phyloP scores from a whole-genome alignment of 495 filamentous ascomycete genomes.

The Penicillium waksmanii region DNA sequence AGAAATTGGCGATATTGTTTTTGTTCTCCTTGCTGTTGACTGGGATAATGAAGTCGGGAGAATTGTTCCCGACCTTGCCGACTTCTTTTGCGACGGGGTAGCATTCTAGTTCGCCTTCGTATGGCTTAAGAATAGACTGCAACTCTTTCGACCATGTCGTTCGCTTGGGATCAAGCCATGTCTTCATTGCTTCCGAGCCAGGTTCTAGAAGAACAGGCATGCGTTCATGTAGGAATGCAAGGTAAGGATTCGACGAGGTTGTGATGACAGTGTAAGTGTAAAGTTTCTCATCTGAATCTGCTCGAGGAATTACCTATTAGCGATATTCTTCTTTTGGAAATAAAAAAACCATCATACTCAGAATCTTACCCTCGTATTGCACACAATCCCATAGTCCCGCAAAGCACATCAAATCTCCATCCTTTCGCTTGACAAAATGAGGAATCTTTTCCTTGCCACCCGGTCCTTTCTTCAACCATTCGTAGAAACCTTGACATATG shows the following conservation, averaged over 20 bases:
- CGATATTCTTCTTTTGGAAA: neutral
- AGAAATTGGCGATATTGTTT: constrained; percentile 91
- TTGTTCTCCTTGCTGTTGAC: constrained; percentile 84
- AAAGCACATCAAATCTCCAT: constrained; percentile 83
- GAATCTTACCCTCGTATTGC: constrained; percentile 66
- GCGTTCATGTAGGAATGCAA: constrained; percentile 85
- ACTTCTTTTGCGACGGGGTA: constrained; percentile 89
- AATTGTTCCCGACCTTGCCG: constrained; percentile 94
- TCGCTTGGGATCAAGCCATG: constrained; percentile 78
- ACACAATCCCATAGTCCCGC: constrained; percentile 94
- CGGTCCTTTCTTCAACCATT: constrained; percentile 84
- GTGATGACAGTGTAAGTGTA: constrained; percentile 95
- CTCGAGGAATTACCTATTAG: constrained; percentile 3
- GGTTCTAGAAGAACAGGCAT: constrained; percentile 94
- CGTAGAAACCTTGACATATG: constrained; percentile 89
- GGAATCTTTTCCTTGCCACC: constrained; percentile 79
- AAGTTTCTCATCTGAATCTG: constrained; percentile 62
- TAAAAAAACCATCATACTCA: too few species aligned
- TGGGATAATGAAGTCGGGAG: constrained; percentile 78
- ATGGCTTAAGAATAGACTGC: constrained; percentile 76
- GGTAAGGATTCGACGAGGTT: constrained; percentile 75
- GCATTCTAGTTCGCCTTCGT: constrained; percentile 75
- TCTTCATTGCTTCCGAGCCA: constrained; percentile 67
- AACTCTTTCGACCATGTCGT: constrained; percentile 77
- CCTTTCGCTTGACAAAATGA: constrained; percentile 78